Base-by-base conservation (phyloP, 148 eudicot genomes). In the Tetragonia tetragonoides region DNA sequence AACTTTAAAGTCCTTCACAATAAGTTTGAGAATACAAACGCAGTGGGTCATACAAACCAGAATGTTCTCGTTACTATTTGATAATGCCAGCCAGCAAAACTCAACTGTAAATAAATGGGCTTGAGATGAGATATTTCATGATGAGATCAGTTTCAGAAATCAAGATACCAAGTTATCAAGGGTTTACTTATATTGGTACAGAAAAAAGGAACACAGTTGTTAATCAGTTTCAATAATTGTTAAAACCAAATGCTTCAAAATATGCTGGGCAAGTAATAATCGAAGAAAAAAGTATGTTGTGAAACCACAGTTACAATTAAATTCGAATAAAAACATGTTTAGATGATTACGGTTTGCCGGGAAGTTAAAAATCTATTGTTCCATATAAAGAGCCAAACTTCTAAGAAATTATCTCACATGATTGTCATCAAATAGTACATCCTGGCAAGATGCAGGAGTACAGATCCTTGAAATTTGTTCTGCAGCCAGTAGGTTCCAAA, bases 401-500 rank as follows among this genome's bases (percentile, higher is more conserved):
- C 5, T 8, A 66, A 79, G n/a, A 75, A 56, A 81, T 21, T 60
- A 81, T 75, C 96, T 89, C 80, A 93, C 99, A 80, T 95, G 89
- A 83, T 93, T 93, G 66, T 85, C 88, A 74, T 91, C 94, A 87
- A 93, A 95, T 69, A 80, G 39, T 62, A 93, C 78, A 90, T 95
- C 97, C 83, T 95, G 99, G 83, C 85, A 76, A 60, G 87, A 77
- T 69, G 93, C 88, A 53, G 61, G 86, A 66, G 86, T 86, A 67
- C 73, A 41, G 69, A 86, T 83, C 68, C 78, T 85, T 54, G 94
- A 91, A 70, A 90, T 86, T 80, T 90, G 89, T 81, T 89, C 99
- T 78, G 87, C 81, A 80, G 97, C 99, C 75, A 92, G 86, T 71
- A 95, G 91, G 82, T 89, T 93, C 99, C 99, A 95, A 39, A 95